Evolutionary conservation across 768 basidiomycete genomes (phyloP), one percentile per base, ranked within the genome.

Genomic region (Paxillus ammoniavirescens): DNA sequence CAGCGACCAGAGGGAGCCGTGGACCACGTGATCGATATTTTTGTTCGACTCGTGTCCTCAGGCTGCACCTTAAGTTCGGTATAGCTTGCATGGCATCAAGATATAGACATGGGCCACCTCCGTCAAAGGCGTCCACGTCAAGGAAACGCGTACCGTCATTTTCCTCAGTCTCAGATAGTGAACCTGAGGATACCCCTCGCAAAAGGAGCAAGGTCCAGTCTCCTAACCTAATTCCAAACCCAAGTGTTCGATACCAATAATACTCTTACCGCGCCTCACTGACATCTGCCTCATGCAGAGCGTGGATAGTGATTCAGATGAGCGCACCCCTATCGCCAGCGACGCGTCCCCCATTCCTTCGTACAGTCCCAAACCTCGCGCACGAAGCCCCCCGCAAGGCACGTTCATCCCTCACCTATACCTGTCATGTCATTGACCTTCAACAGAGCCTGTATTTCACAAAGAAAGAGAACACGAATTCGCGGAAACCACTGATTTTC

Each of bases 401-500:
- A 49, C 17, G 48, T 30, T 23, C 15, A 15, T 26, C 23, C 7
- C 5, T 7, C 12, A 26, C 43, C 10, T 14, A n/a, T 28, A 23
- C 37, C 10, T 15, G 12, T 21, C 36, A 23, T 40, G 5, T 13
- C 38, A 5, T 36, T 49, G 4, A 18, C 31, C 28, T 4, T 7
- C 17, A 61, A 26, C 49, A 44, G 12, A 33, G 46, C 41, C 31
- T 23, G 13, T 57, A 5, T 55, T 61, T 43, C 54, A 68, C 31
- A 46, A 49, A 5, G 37, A 58, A n/a, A 49, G 56, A 5, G 71
- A 73, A 40, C 62, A 70, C 28, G 70, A 61, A 57, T 65, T 76
- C 15, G 54, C 68, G 13, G 82, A 81, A 53, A 74, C 73, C 7
- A 67, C 68, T 12, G 64, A 74, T 43, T 56, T 82, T 13, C 61